Conservation (phyloP, 2,329 filamentous ascomycete species). For the Nigrospora oryzae region DNA sequence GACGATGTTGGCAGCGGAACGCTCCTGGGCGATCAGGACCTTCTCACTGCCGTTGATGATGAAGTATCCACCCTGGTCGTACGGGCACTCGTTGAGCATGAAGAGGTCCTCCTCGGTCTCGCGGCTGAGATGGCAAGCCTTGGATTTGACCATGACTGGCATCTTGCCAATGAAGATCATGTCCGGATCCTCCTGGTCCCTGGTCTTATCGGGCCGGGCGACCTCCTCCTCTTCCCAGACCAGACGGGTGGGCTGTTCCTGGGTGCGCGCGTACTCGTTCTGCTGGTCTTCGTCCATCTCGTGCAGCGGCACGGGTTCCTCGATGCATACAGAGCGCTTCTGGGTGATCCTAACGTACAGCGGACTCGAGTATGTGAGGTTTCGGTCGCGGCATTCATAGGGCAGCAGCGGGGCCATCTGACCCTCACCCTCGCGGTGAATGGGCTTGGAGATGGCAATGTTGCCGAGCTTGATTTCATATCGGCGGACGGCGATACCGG, state of each 20-base stretch:
- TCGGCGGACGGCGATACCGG: slow-evolving; percentile 76
- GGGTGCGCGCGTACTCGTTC: slow-evolving; percentile 43
- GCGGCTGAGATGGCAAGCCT: slow-evolving; percentile 83
- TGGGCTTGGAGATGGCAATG: slow-evolving; percentile 80
- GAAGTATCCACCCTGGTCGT: slow-evolving; percentile 97
- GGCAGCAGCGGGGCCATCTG: slow-evolving; percentile 78
- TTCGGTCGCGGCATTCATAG: slow-evolving; percentile 91
- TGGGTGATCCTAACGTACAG: slow-evolving; percentile 85
- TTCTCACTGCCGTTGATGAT: slow-evolving; percentile 99
- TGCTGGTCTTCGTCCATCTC: slow-evolving; percentile 62
- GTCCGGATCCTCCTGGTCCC: slow-evolving; percentile 53
- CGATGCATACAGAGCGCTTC: slow-evolving; percentile 74
- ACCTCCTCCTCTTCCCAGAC: slow-evolving; percentile 53
- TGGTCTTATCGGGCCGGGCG: slow-evolving; percentile 39
- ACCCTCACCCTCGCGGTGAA: slow-evolving; percentile 89
- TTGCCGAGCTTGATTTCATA: slow-evolving; percentile 94
- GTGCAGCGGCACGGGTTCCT: slow-evolving; percentile 57
- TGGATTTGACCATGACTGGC: slow-evolving; percentile 96
- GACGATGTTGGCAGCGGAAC: slow-evolving; percentile 95
- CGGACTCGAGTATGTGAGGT: slow-evolving; percentile 89
- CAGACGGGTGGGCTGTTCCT: slow-evolving; percentile 48
- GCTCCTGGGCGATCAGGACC: slow-evolving; percentile 94
- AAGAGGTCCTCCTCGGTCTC: slow-evolving; percentile 82
- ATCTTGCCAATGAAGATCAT: slow-evolving; percentile 90
- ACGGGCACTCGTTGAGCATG: slow-evolving; percentile 90